Conservation (phyloP, 2,329 filamentous ascomycete species). For the Apiospora phragmitis region DNA sequence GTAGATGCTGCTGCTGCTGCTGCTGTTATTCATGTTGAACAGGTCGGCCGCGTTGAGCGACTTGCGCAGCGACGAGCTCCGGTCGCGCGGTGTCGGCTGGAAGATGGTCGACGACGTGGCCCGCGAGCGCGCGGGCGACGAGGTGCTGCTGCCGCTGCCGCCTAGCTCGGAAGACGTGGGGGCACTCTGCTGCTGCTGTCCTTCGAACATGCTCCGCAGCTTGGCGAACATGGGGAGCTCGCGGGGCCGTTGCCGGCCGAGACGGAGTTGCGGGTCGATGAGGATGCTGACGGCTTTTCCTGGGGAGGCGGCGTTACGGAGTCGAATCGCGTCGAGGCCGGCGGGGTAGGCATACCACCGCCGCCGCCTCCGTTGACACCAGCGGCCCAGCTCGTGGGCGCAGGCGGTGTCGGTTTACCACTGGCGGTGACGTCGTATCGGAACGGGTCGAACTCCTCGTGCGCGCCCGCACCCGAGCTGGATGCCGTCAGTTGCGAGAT, state of each 20-base stretch:
- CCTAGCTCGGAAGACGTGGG: constrained; percentile 22
- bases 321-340: not conserved
- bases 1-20: not conserved
- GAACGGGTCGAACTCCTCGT: constrained; percentile 28
- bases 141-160: constrained; percentile 23
- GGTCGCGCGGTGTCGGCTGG: constrained; percentile 7
- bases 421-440: constrained; percentile 17
- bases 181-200: not conserved
- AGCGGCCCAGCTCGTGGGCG: not conserved
- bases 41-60: constrained; percentile 3
- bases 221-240: constrained; percentile 36
- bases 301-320: constrained; percentile 11
- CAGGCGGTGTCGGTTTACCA: not conserved
- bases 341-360: not conserved
- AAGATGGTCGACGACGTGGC: not conserved
- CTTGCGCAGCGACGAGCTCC: constrained; percentile 18
- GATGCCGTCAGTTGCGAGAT: constrained; percentile 26
- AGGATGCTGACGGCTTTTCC: not conserved
- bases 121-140: not conserved
- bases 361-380: not conserved
- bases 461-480: not conserved
- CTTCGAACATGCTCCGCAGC: constrained; percentile 43
- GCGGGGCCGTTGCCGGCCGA: not conserved
- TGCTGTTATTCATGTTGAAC: not conserved
- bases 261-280: constrained; percentile 17